phyloP scores from a whole-genome alignment of 257 asterid genomes.

The Petrea volubilis region DNA sequence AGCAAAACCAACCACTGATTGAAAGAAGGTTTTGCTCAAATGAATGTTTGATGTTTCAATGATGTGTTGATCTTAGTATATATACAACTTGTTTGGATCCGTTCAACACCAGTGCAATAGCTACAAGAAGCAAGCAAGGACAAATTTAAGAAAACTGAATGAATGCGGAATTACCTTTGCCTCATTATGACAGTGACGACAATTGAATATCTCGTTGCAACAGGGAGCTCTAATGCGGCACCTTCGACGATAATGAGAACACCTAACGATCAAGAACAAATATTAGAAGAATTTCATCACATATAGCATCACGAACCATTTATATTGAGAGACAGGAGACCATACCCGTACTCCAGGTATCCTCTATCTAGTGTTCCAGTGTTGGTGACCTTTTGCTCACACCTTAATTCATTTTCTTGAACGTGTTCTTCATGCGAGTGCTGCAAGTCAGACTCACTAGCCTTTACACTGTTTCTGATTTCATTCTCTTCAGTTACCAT shows the following conservation, averaged over 20 bases:
- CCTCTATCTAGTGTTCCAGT: slow-evolving; percentile 58
- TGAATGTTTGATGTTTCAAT: neutral
- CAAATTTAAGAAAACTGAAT: neutral
- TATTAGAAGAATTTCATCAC: slow-evolving; percentile 17
- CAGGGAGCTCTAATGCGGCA: slow-evolving; percentile 88
- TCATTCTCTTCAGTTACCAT: slow-evolving; percentile 29
- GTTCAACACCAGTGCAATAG: neutral
- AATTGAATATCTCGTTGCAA: slow-evolving; percentile 74
- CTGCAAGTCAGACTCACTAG: slow-evolving; percentile 29
- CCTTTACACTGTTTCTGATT: slow-evolving; percentile 14
- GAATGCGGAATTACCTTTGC: slow-evolving; percentile 51
- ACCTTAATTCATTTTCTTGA: slow-evolving; percentile 20
- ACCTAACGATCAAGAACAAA: slow-evolving; percentile 41
- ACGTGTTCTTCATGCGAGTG: slow-evolving; percentile 26
- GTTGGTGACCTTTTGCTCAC: slow-evolving; percentile 28
- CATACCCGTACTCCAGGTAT: slow-evolving; percentile 75
- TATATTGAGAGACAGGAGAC: neutral
- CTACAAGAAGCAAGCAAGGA: neutral
- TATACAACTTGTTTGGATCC: neutral
- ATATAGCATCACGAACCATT: slow-evolving; percentile 1
- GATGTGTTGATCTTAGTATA: neutral
- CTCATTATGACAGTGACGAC: slow-evolving; percentile 96
- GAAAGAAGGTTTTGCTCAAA: neutral
- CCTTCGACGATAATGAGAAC: slow-evolving; percentile 83
- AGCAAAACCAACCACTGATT: slow-evolving; percentile 1